These are phyloP conservation scores for Xylaria flabelliformis DNA, from an alignment of 495 filamentous ascomycete genomes.

Conservation along the genomic window DNA sequence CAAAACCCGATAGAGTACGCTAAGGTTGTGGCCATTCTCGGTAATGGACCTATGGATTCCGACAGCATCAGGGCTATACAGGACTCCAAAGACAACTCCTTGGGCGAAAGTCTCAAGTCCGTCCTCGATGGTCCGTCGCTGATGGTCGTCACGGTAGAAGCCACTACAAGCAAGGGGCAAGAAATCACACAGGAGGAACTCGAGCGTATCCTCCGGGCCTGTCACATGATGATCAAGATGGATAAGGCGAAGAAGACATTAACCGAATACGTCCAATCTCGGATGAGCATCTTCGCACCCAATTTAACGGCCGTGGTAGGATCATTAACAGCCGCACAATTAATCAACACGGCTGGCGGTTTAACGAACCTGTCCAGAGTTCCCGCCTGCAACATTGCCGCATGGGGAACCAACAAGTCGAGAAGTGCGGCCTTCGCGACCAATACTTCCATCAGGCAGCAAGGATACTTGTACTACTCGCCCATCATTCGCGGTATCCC, in stretches of 20 bases:
- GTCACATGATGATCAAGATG: slow-evolving; percentile 84
- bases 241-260: slow-evolving; percentile 87
- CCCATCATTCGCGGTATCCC: slow-evolving; percentile 84
- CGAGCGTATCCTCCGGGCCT: slow-evolving; percentile 74
- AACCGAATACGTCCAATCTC: slow-evolving; percentile 95
- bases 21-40: slow-evolving; percentile 90
- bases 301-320: slow-evolving; percentile 94
- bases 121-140: slow-evolving; percentile 86
- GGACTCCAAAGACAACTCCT: slow-evolving; percentile 74
- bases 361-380: slow-evolving; percentile 87
- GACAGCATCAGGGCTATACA: slow-evolving; percentile 77
- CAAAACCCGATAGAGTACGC: slow-evolving; percentile 93
- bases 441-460: slow-evolving; percentile 88
- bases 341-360: slow-evolving; percentile 92
- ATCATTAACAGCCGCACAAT: slow-evolving; percentile 92
- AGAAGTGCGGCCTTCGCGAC: slow-evolving; percentile 87
- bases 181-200: slow-evolving; percentile 78
- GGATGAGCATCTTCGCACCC: slow-evolving; percentile 94
- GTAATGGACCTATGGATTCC: slow-evolving; percentile 90
- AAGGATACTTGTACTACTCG: slow-evolving; percentile 93
- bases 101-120: slow-evolving; percentile 73
- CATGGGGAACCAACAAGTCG: slow-evolving; percentile 86
- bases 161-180: slow-evolving; percentile 83
- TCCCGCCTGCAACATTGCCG: slow-evolving; percentile 88
- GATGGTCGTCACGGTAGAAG: slow-evolving; percentile 97